Base-by-base conservation (phyloP, 441 rosid species). In the Brassica hybrid region DNA sequence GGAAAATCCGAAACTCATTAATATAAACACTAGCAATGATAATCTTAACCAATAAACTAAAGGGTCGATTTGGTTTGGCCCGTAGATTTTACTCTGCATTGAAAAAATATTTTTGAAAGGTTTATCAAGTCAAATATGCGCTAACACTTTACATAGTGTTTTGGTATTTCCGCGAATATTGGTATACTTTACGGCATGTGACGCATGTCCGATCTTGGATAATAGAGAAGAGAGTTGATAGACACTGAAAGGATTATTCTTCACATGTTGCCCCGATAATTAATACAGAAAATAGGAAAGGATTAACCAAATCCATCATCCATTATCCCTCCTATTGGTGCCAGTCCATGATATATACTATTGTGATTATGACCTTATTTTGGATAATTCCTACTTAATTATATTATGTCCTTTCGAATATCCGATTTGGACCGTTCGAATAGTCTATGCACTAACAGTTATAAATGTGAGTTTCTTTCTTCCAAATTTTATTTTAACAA, bases 361-460 rank as follows among this genome's bases (percentile, higher is more conserved):
- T 30, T 21, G 58, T 79, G 82, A 79, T 70, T 69, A 70, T 45
- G 79, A 74, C 82, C 23, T 1, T 56, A 19, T 41, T 32, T 69
- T 63, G 62, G 71, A 79, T 57, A 19, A 56, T 79, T 74, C 17
- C 71, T 56, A 41, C 57, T 43, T 63, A 41, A 74, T 74, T 79
- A 43, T 79, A 43, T 63, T 41, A 64, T 79, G 78, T 74, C 72
- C 14, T 19, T 27, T 74, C 8, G 32, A 27, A 71, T 74, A 69
- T 69, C 43, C 23, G 63, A 74, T 64, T 69, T 69, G 64, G 72
- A 79, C 71, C 10, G 5, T 45, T 19, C 45, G n/a, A 79, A 67
- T 60, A 38, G 38, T 36, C 1, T 52, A 38, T 54, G 27, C 69
- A 5, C 69, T 72, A 45, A 18, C 23, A 66, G 25, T 38, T 60